phyloP scores from a whole-genome alignment of 2,329 filamentous ascomycete species.

The Arthrobotrys megalospora region DNA sequence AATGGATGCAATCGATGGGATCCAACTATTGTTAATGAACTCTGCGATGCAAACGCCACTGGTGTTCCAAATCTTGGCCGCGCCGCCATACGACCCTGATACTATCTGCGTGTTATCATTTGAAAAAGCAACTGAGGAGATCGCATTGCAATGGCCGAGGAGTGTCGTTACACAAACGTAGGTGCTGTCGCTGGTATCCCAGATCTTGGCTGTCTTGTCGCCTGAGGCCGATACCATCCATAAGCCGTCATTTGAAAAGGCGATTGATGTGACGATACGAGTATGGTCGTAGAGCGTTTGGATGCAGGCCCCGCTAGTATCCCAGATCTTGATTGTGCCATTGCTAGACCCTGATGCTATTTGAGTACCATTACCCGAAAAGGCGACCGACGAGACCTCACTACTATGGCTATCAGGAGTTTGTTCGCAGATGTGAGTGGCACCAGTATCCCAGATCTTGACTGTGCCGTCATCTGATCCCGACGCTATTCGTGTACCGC shows the following conservation, averaged over 20 bases:
- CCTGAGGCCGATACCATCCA: slow-evolving; percentile 37
- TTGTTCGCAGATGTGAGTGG: not conserved
- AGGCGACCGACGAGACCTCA: not conserved
- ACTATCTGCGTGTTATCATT: slow-evolving; percentile 9
- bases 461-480: not conserved
- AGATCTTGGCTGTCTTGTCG: slow-evolving; percentile 43
- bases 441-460: slow-evolving; percentile 31
- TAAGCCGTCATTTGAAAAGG: slow-evolving; percentile 50
- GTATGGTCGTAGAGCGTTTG: slow-evolving; percentile 29
- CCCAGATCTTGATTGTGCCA: slow-evolving; percentile 50
- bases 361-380: not conserved
- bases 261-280: slow-evolving; percentile 16
- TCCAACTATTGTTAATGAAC: not conserved
- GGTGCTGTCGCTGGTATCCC: slow-evolving; percentile 9
- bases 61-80: slow-evolving; percentile 13
- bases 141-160: not conserved
- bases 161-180: not conserved
- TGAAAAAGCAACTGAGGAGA: slow-evolving; percentile 11
- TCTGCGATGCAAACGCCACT: not conserved
- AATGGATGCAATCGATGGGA: slow-evolving; percentile 4
- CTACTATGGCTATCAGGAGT: not conserved
- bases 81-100: not conserved
- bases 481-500: slow-evolving; percentile 12
- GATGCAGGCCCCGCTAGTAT: not conserved
- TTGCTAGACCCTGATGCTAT: slow-evolving; percentile 46